Evolutionary conservation across 2,329 filamentous ascomycete species (phyloP).

Genomic region (Microcyclospora tardicrescens): DNA sequence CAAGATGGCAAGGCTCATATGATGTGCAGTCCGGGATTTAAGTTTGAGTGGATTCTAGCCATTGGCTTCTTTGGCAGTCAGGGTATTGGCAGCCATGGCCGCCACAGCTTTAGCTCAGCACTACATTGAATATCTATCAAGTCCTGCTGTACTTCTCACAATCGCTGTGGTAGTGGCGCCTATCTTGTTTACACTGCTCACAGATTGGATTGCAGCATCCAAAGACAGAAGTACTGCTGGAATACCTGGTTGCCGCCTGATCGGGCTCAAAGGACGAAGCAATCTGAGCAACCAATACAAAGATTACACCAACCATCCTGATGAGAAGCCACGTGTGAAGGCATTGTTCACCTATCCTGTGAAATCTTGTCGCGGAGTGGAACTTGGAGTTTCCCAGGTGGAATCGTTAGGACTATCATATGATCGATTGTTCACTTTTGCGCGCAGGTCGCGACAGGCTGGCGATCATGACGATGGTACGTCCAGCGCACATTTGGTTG

Average conservation of each 20-base stretch:
- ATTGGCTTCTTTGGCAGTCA: slow-evolving; percentile 4
- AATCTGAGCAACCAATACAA: slow-evolving; percentile 15
- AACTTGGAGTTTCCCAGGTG: slow-evolving; percentile 52
- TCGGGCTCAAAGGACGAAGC: slow-evolving; percentile 12
- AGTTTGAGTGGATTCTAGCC: slow-evolving; percentile 1
- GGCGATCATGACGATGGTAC: slow-evolving; percentile 19
- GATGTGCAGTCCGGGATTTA: too few relatives aligned
- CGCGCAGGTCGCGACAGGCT: slow-evolving; percentile 34
- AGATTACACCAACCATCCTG: slow-evolving; percentile 2
- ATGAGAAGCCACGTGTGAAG: slow-evolving; percentile 40
- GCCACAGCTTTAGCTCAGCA: slow-evolving; percentile 8
- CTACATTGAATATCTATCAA: slow-evolving; percentile 13
- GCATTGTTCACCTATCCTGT: slow-evolving; percentile 71
- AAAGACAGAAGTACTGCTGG: slow-evolving; percentile 5
- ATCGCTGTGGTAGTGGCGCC: slow-evolving; percentile 10
- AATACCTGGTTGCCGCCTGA: slow-evolving; percentile 13
- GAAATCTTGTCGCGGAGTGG: slow-evolving; percentile 68
- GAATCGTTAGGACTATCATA: slow-evolving; percentile 58
- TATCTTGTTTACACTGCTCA: slow-evolving; percentile 3
- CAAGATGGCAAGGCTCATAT: too few relatives aligned
- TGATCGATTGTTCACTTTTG: slow-evolving; percentile 75
- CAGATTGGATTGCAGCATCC: slow-evolving; percentile 2
- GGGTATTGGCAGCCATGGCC: slow-evolving; percentile 4
- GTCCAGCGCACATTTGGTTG: neutral
- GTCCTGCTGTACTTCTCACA: slow-evolving; percentile 7